Evolutionary conservation across 2,329 filamentous ascomycete species (phyloP), one percentile per base, ranked within the genome.

Genomic region (Colletotrichum acutatum): DNA sequence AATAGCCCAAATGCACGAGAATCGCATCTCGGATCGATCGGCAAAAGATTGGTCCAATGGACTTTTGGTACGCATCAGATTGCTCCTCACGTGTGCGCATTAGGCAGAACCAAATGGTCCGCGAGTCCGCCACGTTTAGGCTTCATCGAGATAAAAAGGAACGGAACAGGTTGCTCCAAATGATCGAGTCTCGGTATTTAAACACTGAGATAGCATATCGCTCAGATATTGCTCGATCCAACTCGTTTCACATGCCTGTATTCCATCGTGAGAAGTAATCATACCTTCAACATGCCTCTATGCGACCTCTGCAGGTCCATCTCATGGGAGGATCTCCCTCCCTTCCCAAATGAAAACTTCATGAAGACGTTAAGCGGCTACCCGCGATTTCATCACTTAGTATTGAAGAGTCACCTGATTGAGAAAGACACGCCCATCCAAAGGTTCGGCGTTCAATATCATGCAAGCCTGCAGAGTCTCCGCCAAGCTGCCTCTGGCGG

Each of bases 291-390:
- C 26, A 72, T 69, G 66, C 12, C 14, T 5, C 59, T 72, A 14
- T 69, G 66, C 22, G 26, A 60, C 5, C 59, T 69, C 0, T 60
- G 66, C 12, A 22, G 24, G 11, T 72, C 59, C 5, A 49, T 72
- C 24, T 42, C 30, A 11, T 46, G 64, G 26, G 26, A 52, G 22
- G 53, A 69, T n/a, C 70, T 72, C n/a, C 66, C 59, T 16, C 59
- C 66, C 9, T 72, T 69, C 12, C 66, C 66, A 5, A 46, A 53
- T 22, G 65, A 69, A 7, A 32, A 60, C 1, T 64, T 52, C n/a
- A 5, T 7, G 2, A 65, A 42, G 26, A 68, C 69, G 4, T 30
- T 72, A 12, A 64, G 59, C 9, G 59, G 70, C 14, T 26, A 46
- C 5, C 42, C 42, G 8, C 59, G 59, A 3, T 54, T 59, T 6